Evolutionary conservation across 106 monocot genomes (phyloP).

Genomic region (Phalaenopsis aphrodite): DNA sequence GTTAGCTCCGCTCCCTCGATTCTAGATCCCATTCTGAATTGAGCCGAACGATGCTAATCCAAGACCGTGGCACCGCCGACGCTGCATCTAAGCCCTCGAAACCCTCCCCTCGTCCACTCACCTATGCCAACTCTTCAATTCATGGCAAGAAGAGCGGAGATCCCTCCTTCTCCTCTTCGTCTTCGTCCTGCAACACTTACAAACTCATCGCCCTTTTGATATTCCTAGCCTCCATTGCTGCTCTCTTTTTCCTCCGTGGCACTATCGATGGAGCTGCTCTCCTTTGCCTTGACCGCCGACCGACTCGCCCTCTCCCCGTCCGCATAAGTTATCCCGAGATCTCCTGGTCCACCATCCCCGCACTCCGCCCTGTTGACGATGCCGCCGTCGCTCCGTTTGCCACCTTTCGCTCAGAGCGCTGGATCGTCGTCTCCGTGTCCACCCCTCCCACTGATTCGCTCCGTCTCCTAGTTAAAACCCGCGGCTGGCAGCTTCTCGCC

Average conservation of each 20-base stretch:
- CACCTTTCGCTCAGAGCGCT: slow-evolving; percentile 57
- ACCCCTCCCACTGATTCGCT: slow-evolving; percentile 20
- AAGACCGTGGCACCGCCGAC: background rate
- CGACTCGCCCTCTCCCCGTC: slow-evolving; percentile 9
- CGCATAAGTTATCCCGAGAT: slow-evolving; percentile 34
- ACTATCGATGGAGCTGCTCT: slow-evolving; percentile 41
- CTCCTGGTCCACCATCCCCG: slow-evolving; percentile 33
- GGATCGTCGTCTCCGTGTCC: slow-evolving; percentile 66
- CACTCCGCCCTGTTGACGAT: slow-evolving; percentile 27
- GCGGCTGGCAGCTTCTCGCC: slow-evolving; percentile 50
- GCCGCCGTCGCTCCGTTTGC: slow-evolving; percentile 33
- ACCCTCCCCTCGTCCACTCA: background rate
- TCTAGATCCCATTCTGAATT: background rate
- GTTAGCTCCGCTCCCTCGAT: background rate
- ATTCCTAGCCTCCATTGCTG: slow-evolving; percentile 34
- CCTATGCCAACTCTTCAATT: slow-evolving; percentile 10
- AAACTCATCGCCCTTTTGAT: slow-evolving; percentile 29
- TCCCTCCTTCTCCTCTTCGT: slow-evolving; percentile 37
- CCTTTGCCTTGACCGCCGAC: slow-evolving; percentile 46
- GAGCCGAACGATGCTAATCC: background rate
- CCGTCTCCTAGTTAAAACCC: slow-evolving; percentile 17
- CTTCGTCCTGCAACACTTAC: slow-evolving; percentile 45
- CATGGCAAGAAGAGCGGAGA: slow-evolving; percentile 31
- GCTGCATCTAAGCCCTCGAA: background rate
- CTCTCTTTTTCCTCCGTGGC: slow-evolving; percentile 46